Evolutionary conservation across 2,329 filamentous ascomycete species (phyloP).

Genomic region (Colletotrichum horii): DNA sequence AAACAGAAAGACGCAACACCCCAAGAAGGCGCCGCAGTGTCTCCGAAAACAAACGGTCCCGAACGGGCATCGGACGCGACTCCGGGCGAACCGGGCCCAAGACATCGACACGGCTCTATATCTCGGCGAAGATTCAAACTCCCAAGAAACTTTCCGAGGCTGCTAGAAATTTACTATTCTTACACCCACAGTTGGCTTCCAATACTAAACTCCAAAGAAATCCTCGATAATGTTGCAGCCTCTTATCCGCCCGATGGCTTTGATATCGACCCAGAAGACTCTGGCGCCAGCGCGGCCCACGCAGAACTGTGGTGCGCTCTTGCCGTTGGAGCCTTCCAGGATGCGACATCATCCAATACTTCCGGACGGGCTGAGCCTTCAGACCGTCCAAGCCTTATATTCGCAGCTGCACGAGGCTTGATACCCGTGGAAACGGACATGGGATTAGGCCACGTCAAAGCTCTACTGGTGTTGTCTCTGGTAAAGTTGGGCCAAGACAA

Average conservation of each 20-base stretch:
- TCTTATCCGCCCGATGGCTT: constrained; percentile 44
- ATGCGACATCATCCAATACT: constrained; percentile 32
- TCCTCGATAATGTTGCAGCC: constrained; percentile 55
- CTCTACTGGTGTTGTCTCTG: constrained; percentile 64
- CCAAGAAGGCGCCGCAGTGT: background rate
- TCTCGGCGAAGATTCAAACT: constrained; percentile 35
- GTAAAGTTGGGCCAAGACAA: constrained; percentile 65
- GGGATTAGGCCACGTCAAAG: constrained; percentile 51
- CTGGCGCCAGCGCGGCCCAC: constrained; percentile 44
- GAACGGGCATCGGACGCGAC: background rate
- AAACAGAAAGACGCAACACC: constrained; percentile 6
- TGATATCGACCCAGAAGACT: constrained; percentile 28
- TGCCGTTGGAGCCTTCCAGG: constrained; percentile 62
- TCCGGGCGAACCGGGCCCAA: background rate
- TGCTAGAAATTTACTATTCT: constrained; percentile 76
- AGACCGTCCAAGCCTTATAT: constrained; percentile 41
- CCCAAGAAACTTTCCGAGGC: constrained; percentile 59
- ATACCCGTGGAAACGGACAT: constrained; percentile 52
- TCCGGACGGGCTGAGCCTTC: constrained; percentile 27
- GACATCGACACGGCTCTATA: constrained; percentile 1
- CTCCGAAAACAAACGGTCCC: background rate
- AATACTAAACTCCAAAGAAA: constrained; percentile 68
- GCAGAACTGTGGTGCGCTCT: constrained; percentile 66
- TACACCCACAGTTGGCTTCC: constrained; percentile 81
- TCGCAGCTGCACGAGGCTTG: constrained; percentile 52